Base-by-base conservation (phyloP, 306 rosid species). In the Clitoria ternatea region DNA sequence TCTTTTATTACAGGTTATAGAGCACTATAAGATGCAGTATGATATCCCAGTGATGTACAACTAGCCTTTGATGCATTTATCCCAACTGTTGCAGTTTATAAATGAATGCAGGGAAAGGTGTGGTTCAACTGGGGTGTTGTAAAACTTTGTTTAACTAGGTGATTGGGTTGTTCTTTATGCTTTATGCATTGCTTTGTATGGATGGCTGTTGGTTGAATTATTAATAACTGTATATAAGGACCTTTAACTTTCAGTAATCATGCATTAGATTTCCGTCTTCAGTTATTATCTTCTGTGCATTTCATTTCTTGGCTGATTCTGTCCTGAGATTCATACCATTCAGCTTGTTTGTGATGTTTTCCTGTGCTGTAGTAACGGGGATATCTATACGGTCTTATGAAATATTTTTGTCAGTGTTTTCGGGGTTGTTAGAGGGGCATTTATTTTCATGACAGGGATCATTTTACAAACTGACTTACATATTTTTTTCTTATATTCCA, bases 11-110 rank as follows among this genome's bases (percentile, higher is more conserved):
- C 52, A 24, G 45, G 65, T 40, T 49, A 52, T 27, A 18, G 56
- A 40, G 27, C 36, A 37, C 29, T 27, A 37, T 15, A 61, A 36
- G 66, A 73, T 79, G 65, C 68, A 12, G 26, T 62, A 11, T 17
- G 17, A 45, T 45, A 72, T 56, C 15, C 26, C 49, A 56, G 27
- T 29, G 35, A 7, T 17, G 62, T 17, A 30, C 69, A 30, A 67
- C 54, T 67, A 73, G 67, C 54, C 50, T 54, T 54, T 72, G 70
- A 78, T 54, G 54, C 45, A 63, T 78, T 8, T 52, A 45, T 48
- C 55, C 57, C 65, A 45, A 12, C 18, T 17, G 14, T 62, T 42
- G 50, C 49, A 39, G 49, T 29, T 30, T 62, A 26, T 70, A 22
- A 61, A 62, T 42, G 50, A 40, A 20, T 62, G n/a, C 42, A 45